Percentiles rank a stretch among this genome's conserved stretches.
Evolutionary conservation across 345 rosid species (phyloP).

Genomic region (Rhodomyrtus tomentosa): DNA sequence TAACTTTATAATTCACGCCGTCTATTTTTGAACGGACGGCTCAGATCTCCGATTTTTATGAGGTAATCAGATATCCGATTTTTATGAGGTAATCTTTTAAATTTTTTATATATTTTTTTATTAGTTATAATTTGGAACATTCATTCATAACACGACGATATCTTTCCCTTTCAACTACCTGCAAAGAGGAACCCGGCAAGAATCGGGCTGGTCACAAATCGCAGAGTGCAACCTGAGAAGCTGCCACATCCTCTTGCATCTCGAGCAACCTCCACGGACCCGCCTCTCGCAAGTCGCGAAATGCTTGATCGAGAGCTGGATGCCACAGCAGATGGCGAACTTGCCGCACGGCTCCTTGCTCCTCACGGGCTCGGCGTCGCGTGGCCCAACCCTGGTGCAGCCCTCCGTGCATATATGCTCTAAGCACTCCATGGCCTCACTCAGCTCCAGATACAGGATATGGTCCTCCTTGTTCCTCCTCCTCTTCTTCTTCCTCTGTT

Average conservation of each 20-base stretch:
- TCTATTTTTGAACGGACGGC: no score
- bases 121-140: no score
- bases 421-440: constrained; percentile 84
- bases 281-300: constrained; percentile 62
- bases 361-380: constrained; percentile 18
- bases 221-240: constrained; percentile 85
- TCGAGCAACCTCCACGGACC: constrained; percentile 50
- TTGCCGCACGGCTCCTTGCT: constrained; percentile 42
- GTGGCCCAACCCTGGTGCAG: constrained; percentile 65
- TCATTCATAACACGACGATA: no score
- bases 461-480: constrained; percentile 45
- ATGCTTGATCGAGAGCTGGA: constrained; percentile 71
- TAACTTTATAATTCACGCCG: no score
- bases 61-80: no score
- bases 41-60: no score
- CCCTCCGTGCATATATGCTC: constrained; percentile 89
- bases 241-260: constrained; percentile 92
- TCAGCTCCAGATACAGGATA: constrained; percentile 51
- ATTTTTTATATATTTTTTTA: no score
- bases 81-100: no score
- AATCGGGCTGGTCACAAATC: constrained; percentile 49
- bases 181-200: constrained; percentile 90
- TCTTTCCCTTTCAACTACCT: constrained; percentile 46
- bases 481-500: constrained; percentile 64
- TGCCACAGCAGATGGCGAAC: constrained; percentile 61